phyloP scores from a whole-genome alignment of 805 yeast genomes.

The Wickerhamiella allomyrinae region DNA sequence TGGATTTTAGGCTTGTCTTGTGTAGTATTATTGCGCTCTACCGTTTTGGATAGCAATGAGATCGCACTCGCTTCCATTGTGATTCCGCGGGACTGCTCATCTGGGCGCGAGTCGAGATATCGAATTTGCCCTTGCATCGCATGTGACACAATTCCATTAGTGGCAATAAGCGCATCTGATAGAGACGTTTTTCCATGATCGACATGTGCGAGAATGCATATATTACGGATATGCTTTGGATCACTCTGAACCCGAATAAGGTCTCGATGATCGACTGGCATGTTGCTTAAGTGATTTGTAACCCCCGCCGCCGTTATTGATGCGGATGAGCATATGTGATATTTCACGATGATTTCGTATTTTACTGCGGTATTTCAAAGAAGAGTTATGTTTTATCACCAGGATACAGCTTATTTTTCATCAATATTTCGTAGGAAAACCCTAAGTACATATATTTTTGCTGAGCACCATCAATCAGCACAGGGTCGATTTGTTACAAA shows the following conservation, averaged over 20 bases:
- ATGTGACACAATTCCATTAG: constrained; percentile 92
- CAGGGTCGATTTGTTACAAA: too few relatives aligned
- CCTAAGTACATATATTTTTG: too few relatives aligned
- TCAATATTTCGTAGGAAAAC: too few relatives aligned
- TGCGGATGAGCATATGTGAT: too few relatives aligned
- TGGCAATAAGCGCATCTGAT: constrained; percentile 81
- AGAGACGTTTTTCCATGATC: constrained; percentile 97
- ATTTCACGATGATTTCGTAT: too few relatives aligned
- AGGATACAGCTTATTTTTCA: too few relatives aligned
- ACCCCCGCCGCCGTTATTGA: too few relatives aligned
- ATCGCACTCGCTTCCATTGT: constrained; percentile 97
- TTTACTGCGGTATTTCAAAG: too few relatives aligned
- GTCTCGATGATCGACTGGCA: constrained; percentile 43
- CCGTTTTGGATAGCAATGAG: constrained; percentile 72
- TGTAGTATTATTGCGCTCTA: constrained; percentile 23
- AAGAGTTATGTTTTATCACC: too few relatives aligned
- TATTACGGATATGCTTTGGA: constrained; percentile 63
- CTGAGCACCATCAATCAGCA: too few relatives aligned
- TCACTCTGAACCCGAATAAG: constrained; percentile 54
- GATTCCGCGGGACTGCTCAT: constrained; percentile 90
- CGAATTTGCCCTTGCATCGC: constrained; percentile 91
- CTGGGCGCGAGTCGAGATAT: constrained; percentile 84
- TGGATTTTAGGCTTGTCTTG: constrained; percentile 28
- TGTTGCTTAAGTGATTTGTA: too few relatives aligned
- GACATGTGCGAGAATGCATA: constrained; percentile 93